Conservation (phyloP, 805 yeast species). For the Kuraishia ogatae region DNA sequence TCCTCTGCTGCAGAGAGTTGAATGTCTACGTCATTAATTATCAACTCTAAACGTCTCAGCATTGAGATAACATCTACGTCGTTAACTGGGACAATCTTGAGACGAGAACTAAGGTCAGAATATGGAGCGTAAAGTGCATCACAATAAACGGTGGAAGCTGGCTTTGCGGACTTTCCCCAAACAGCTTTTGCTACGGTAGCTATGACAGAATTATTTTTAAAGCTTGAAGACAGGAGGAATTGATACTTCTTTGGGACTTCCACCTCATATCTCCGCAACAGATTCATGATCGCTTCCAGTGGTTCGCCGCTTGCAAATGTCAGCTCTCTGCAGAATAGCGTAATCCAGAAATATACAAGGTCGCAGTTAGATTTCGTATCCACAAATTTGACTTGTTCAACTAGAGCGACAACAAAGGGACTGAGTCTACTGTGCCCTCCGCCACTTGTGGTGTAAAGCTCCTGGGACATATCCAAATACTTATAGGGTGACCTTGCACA, state of each 20-base stretch:
- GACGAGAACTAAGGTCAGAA: background rate
- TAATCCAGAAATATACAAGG: constrained; percentile 36
- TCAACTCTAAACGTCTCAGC: background rate
- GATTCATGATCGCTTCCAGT: background rate
- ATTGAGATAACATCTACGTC: background rate
- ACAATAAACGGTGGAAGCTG: background rate
- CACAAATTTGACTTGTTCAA: constrained; percentile 65
- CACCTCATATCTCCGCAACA: constrained; percentile 5
- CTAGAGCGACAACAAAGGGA: constrained; percentile 45
- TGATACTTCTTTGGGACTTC: background rate
- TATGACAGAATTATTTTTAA: background rate
- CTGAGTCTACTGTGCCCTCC: constrained; percentile 27
- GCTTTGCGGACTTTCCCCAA: background rate
- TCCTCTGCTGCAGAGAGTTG: background rate
- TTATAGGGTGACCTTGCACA: constrained; percentile 73
- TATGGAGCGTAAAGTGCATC: background rate
- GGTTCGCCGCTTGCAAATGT: constrained; percentile 31
- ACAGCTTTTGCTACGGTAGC: background rate
- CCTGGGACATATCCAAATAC: constrained; percentile 54
- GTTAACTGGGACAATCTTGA: background rate
- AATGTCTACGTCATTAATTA: background rate
- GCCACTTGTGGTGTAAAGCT: constrained; percentile 14
- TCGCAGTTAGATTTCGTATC: constrained; percentile 20
- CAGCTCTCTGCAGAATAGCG: constrained; percentile 35
- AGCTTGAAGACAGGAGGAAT: background rate